These are phyloP conservation scores for Geopyxis carbonaria DNA, from an alignment of 495 filamentous ascomycete genomes.

Conservation along the genomic window DNA sequence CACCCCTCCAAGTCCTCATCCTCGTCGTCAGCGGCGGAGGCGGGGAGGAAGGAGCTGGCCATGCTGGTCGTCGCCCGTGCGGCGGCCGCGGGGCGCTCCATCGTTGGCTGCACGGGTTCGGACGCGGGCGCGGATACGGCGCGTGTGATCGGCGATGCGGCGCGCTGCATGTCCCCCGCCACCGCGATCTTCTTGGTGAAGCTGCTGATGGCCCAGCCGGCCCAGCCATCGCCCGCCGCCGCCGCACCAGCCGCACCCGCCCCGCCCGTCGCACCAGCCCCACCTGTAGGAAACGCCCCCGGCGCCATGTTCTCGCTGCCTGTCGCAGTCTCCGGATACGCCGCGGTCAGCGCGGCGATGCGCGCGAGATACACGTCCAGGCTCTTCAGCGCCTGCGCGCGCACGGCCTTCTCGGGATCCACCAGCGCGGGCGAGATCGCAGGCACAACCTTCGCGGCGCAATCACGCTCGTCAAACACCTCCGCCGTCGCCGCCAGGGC, in stretches of 20 bases:
- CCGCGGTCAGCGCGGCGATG: conserved; percentile 55
- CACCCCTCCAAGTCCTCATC: conserved; percentile 49
- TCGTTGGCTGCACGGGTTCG: conserved; percentile 10
- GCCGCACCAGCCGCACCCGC: not conserved
- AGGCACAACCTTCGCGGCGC: conserved; percentile 65
- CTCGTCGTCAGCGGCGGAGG: conserved; percentile 31
- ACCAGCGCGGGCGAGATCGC: conserved; percentile 55
- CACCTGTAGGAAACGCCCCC: no score
- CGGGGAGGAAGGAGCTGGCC: conserved; percentile 33
- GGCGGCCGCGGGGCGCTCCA: conserved; percentile 13
- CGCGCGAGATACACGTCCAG: conserved; percentile 76
- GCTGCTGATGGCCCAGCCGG: conserved; percentile 96
- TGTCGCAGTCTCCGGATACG: conserved; percentile 71
- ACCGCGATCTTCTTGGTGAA: conserved; percentile 88
- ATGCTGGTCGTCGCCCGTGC: conserved; percentile 34
- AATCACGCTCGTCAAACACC: conserved; percentile 77
- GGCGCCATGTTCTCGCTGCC: no score
- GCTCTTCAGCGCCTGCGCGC: conserved; percentile 81
- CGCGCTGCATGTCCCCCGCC: conserved; percentile 34
- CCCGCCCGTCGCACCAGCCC: no score
- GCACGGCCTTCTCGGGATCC: conserved; percentile 38
- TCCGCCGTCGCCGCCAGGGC: conserved; percentile 73
- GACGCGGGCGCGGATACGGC: conserved; percentile 32
- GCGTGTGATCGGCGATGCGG: conserved; percentile 27
- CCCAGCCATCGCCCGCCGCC: conserved; percentile 52